Base-by-base conservation (phyloP, 306 rosid genomes). In the Cicer bijugum region DNA sequence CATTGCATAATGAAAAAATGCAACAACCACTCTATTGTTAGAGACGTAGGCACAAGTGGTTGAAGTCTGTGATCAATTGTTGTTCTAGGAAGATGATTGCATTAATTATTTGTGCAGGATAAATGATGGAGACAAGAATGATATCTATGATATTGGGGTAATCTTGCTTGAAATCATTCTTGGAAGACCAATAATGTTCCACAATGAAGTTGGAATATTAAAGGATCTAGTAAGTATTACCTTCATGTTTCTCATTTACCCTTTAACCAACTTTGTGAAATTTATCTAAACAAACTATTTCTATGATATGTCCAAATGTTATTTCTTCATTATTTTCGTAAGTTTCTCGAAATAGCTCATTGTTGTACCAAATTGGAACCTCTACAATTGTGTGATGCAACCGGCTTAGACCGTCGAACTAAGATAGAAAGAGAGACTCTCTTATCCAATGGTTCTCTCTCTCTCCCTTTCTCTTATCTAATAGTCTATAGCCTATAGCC, bases 111-210 rank as follows among this genome's bases (percentile, higher is more conserved):
- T 75, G 66, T 75, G 78, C 86, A 93, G 97, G 82, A 79, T 64
- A 37, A 79, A 80, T 17, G 83, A 85, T 70, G 90, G 62, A 8
- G 96, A 88, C 69, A 90, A 94, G 90, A 85, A 81, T 80, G 96
- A 94, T 76, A 89, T 94, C 65, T 88, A 88, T 64, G 96, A 89
- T 83, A 88, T 91, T 74, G 99, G 99, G 46, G 95, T 87, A 59
- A 82, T 94, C 80, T 78, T 91, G 82, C 86, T 89, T 35, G 99
- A 94, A 83, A 80, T 91, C 82, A 89, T 91, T 81, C 59, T 91
- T 46, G 99, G 99, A 72, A 83, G 99, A 72, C 88, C 96, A 28
- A 77, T 94, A 74, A 84, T 86, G 87, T 91, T 90, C 85, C 87
- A 82, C 75, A 83, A 89, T 74, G 99, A 94, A 94, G 97, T 87